phyloP scores from a whole-genome alignment of 192 early-diverging fungal genomes.

The Entomortierella chlamydospora region DNA sequence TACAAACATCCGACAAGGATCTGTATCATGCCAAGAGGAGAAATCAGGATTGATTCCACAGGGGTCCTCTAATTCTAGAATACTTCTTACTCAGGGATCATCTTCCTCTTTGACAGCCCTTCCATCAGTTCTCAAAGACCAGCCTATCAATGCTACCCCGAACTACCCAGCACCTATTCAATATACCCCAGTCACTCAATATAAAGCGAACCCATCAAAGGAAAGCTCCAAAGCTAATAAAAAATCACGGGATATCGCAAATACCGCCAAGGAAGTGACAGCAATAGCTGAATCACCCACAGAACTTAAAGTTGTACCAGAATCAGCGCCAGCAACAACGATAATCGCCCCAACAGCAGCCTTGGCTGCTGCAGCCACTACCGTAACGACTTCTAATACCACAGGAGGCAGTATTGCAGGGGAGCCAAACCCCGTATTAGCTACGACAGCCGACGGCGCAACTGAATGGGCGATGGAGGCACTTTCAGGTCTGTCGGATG shows the following conservation, averaged over 20 bases:
- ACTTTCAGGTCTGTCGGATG: constrained; percentile 27
- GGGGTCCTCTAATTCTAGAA: constrained; percentile 8
- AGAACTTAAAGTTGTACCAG: background rate
- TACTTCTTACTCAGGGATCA: constrained; percentile 28
- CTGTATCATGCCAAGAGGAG: constrained; percentile 15
- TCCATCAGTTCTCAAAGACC: background rate
- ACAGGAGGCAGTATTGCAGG: background rate
- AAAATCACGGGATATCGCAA: constrained; percentile 14
- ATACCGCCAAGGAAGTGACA: constrained; percentile 7
- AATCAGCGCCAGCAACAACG: background rate
- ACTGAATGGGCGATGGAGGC: constrained; percentile 32
- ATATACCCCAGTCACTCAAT: constrained; percentile 51
- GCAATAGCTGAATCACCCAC: background rate
- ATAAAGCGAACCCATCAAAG: constrained; percentile 34
- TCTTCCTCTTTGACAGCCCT: constrained; percentile 29
- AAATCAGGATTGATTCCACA: constrained; percentile 1
- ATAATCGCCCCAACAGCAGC: background rate
- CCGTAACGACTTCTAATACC: background rate
- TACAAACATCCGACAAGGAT: constrained; percentile 12
- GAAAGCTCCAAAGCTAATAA: constrained; percentile 22
- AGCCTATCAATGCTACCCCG: background rate
- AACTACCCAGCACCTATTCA: constrained; percentile 43
- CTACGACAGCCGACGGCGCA: background rate
- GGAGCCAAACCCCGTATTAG: background rate
- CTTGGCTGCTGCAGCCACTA: background rate